Base-by-base conservation (phyloP, 768 basidiomycete species). In the Favolaschia claudopus region DNA sequence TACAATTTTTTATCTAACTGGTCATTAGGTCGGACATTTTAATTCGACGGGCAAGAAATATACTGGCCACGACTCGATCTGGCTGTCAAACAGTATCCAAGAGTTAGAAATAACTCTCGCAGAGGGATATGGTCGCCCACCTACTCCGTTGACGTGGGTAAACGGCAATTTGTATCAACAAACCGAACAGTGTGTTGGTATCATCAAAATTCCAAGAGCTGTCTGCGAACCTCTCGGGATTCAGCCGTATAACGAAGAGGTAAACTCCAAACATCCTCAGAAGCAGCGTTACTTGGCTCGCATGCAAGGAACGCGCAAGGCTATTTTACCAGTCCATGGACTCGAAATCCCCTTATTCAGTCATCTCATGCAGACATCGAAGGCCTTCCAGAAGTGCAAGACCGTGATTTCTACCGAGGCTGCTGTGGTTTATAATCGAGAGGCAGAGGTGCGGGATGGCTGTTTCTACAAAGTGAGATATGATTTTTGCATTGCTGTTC, bases 1-100 rank as follows among this genome's bases (percentile, higher is more conserved):
- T 2, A 36, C 38, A 25, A 28, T 37, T 25, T 43, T 27, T 17
- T 25, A n/a, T n/a, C n/a, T n/a, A n/a, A n/a, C n/a, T n/a, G n/a
- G n/a, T n/a, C 15, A 22, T 64, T 71, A 70, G 50, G 69, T 68
- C 15, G 68, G 70, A 7, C 69, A 61, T 4, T 56, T 50, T 28
- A 72, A 72, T 29, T 46, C 48, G 8, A 70, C 58, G 5, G 69
- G 55, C 2, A 19, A 40, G 17, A 37, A 38, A 1, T 56, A 32
- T 19, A 32, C n/a, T 1, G 55, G 55, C 7, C 55, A 56, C 15
- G 38, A 56, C 24, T 33, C 45, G n/a, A 24, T 48, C 5, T 55
- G 53, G 53, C 6, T 38, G 0, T 45, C 28, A 13, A 54, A 54
- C 31, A 34, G 45, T 17, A 2, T 46, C 17, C 36, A 47, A 48